These are phyloP conservation scores for Salix caprea DNA, from an alignment of 345 rosid species.

Conservation along the genomic window DNA sequence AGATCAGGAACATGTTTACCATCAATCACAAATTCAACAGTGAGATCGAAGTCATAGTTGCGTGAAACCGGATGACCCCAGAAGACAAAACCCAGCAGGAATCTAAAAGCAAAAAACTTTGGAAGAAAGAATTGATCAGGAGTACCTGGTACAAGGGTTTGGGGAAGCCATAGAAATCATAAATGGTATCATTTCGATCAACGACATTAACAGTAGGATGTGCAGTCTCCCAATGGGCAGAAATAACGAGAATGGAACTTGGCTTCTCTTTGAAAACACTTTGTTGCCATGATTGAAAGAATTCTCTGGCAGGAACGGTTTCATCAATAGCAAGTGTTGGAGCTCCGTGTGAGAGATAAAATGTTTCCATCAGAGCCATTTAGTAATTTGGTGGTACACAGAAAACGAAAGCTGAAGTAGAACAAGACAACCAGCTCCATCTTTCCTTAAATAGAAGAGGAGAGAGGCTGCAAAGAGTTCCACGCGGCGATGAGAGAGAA, in stretches of 20 bases:
- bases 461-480: too few species aligned
- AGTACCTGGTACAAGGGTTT: conserved; percentile 66
- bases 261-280: conserved; percentile 40
- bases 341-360: conserved; percentile 75
- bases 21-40: not conserved
- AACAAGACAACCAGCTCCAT: not conserved
- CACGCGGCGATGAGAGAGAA: not conserved
- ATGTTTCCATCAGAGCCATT: conserved; percentile 41
- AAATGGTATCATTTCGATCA: conserved; percentile 51
- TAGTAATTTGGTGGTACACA: not conserved
- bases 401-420: not conserved
- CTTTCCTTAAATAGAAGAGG: not conserved
- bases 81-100: not conserved
- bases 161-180: conserved; percentile 82
- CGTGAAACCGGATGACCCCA: not conserved
- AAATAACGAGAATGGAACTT: conserved; percentile 62
- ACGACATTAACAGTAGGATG: conserved; percentile 62
- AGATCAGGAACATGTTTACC: too few species aligned
- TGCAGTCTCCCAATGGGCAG: conserved; percentile 86
- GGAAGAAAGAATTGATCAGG: not conserved
- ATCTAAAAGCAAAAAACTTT: not conserved
- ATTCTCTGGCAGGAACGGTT: conserved; percentile 51
- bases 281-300: conserved; percentile 57
- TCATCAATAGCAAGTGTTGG: conserved; percentile 78
- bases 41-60: too few species aligned